Evolutionary conservation across 73 alveolate genomes (phyloP), one percentile per base, ranked within the genome.

Genomic region (Paramecium octaurelia): DNA sequence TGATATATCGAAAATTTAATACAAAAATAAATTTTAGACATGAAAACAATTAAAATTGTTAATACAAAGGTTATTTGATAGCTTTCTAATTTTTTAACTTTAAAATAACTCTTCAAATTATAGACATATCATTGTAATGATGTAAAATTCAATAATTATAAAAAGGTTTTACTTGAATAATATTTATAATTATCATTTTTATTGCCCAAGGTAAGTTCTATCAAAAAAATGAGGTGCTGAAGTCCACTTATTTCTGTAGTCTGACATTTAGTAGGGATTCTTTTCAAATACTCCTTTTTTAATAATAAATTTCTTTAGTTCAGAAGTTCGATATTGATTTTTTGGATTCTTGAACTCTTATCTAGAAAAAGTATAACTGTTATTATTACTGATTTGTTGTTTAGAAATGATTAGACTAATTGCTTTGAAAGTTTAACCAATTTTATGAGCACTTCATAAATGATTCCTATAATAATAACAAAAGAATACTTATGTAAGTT

Each of bases 211-310:
- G 23, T 87, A 87, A 73, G 85, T 87, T 87, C 93, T 87, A 87
- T 87, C 93, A 38, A 58, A 87, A 68, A 58, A 64, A 38, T 87
- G 93, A 64, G 93, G 88, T 48, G 93, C 83, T 35, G 64, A 48
- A 60, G 93, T 87, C 93, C 93, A 87, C 59, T 87, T 87, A 29
- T 34, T 73, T 87, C 88, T 87, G 70, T 87, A 87, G 29, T 58
- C 88, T 18, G 42, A 23, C 69, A 87, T 64, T 87, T 60, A 68
- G 1, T 87, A 58, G 4, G 93, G 93, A 64, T 87, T 34, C 76
- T 87, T 87, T 21, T 87, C 93, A 43, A 87, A 87, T 5, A 48
- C 75, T 42, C 88, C 64, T 23, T 87, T 87, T 42, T 87, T 87
- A 59, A 87, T 77, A 11, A 87, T 87, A 77, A 87, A 87, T 64